Base-by-base conservation (phyloP, 2,329 filamentous ascomycete genomes). In the Sordariomycetes sp. region DNA sequence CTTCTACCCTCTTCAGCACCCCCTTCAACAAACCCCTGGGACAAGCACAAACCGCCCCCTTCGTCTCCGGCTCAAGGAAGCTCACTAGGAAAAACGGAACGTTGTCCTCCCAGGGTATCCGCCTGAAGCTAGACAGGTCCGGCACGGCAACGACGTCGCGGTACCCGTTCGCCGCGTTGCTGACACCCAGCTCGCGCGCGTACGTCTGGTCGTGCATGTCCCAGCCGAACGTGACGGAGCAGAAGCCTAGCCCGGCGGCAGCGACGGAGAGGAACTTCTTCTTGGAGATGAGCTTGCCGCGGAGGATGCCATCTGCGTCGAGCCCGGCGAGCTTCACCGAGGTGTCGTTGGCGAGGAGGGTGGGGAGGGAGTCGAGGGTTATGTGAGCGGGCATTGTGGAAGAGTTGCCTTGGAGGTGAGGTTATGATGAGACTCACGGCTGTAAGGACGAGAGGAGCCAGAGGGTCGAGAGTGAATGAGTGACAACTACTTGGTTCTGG, bases 151-250 rank as follows among this genome's bases (percentile, higher is more conserved):
- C 79, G 51, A 96, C 73, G 69, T 96, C 91, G 62, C 86, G 81
- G 71, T 95, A 96, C 51, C 90, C 90, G 68, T 95, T 96, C 65
- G 89, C 85, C 63, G 88, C 87, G 73, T 95, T 96, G 72, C 89
- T 94, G 69, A 96, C 86, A 65, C 81, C 81, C 61, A 96, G 80
- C 72, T 96, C 90, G 64, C 80, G 83, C 68, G 89, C 85, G 70
- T 96, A 96, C 12, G 89, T 95, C 74, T 84, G 79, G 67, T 96
- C 91, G 71, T 96, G 90, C 89, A 96, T 95, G 71, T 96, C 90
- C 91, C 91, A 96, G 68, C 91, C 90, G 65, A 95, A 96, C 62
- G 96, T 84, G 63, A 96, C 90, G 22, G 88, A 94, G 76, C 91
- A 96, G 76, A 96, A 96, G 57, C 90, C 91, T 64, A 96, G 96